Evolutionary conservation across 441 rosid genomes (phyloP).

Genomic region (Syzygium syzygioides): DNA sequence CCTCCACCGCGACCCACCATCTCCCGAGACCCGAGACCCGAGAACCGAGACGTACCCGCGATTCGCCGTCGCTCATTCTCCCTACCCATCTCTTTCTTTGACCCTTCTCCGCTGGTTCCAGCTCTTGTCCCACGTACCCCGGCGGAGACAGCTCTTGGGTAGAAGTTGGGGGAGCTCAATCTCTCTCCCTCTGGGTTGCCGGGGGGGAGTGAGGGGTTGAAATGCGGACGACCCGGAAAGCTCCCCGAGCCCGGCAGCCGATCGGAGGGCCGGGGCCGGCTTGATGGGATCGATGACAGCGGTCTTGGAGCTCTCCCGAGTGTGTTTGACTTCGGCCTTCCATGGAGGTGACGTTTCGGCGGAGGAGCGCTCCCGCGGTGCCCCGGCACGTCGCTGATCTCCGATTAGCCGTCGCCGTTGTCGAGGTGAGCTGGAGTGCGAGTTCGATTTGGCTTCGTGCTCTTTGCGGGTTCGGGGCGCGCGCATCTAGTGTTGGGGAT

Average conservation of each 20-base stretch:
- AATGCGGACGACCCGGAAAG: conserved; percentile 37
- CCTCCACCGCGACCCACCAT: background rate
- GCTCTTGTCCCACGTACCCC: background rate
- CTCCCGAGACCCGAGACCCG: background rate
- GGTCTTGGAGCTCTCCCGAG: conserved; percentile 14
- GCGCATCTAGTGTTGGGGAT: background rate
- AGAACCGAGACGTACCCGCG: background rate
- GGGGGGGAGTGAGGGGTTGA: background rate
- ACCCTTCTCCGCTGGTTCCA: background rate
- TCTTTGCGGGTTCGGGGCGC: background rate
- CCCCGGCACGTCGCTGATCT: conserved; percentile 32
- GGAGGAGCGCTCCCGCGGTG: conserved; percentile 29
- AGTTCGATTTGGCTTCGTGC: background rate
- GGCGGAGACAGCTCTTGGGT: background rate
- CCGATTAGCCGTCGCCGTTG: conserved; percentile 39
- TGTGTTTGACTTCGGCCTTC: conserved; percentile 23
- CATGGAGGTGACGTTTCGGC: conserved; percentile 61
- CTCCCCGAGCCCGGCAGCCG: conserved; percentile 25
- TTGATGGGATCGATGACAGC: conserved; percentile 56
- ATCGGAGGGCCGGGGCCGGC: conserved; percentile 30
- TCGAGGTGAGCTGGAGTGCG: conserved; percentile 32
- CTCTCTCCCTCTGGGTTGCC: background rate
- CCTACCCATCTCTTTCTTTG: background rate
- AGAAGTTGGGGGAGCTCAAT: background rate
- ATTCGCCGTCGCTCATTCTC: background rate